These are phyloP conservation scores for Infundibulicybe gibba DNA, from an alignment of 768 basidiomycete genomes.

Conservation along the genomic window DNA sequence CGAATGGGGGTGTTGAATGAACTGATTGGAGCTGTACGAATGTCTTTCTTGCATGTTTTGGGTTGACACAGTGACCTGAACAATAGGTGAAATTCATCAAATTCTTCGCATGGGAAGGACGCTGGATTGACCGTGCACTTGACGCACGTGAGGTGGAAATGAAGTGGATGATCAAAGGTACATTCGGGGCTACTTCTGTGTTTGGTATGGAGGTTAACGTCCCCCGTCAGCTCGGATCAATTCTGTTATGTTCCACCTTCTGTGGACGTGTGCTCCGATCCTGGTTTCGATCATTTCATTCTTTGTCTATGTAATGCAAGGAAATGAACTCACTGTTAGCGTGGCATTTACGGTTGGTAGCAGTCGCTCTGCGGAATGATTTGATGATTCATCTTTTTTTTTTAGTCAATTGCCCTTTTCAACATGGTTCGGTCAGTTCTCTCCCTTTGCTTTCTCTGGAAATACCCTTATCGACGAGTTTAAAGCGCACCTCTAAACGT, in stretches of 20 bases:
- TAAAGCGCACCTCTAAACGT: conserved; percentile 66
- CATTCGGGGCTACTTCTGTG: background rate
- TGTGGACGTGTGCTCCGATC: conserved; percentile 79
- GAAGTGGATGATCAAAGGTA: conserved; percentile 74
- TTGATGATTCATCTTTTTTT: background rate
- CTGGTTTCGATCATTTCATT: conserved; percentile 81
- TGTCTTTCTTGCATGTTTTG: background rate
- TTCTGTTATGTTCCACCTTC: conserved; percentile 60
- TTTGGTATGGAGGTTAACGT: background rate
- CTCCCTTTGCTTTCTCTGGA: background rate
- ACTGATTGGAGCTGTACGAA: conserved; percentile 60
- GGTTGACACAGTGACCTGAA: background rate
- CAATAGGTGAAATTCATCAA: conserved; percentile 70
- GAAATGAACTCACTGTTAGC: conserved; percentile 71
- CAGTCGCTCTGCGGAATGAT: background rate
- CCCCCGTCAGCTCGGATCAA: conserved; percentile 60
- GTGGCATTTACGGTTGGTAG: conserved; percentile 79
- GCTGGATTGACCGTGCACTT: conserved; percentile 66
- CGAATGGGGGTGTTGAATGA: conserved; percentile 79
- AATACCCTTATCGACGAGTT: background rate
- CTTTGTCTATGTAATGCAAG: conserved; percentile 65
- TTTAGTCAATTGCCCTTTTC: conserved; percentile 75
- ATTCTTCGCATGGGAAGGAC: conserved; percentile 80
- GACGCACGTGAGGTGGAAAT: conserved; percentile 70
- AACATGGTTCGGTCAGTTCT: conserved; percentile 69